A percentile compares a stretch with the other conserved stretches of the same genome.
Evolutionary conservation across 2,329 filamentous ascomycete genomes (phyloP).

Genomic region (Emmonsiellopsis sp.): DNA sequence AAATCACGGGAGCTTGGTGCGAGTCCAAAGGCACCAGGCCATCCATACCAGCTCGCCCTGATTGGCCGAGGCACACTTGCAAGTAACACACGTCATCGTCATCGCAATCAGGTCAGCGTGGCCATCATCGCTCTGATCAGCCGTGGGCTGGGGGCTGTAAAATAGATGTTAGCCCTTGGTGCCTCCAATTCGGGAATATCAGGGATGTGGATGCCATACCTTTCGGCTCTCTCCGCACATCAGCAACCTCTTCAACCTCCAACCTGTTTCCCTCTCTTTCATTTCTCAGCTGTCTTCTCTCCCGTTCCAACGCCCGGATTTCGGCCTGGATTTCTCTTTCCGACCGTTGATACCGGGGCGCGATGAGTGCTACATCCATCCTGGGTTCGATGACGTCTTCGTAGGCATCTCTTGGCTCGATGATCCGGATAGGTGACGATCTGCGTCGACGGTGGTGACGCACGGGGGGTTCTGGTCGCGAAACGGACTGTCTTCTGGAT

Average conservation of each 20-base stretch:
- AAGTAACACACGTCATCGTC: background rate
- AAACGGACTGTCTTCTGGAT: background rate
- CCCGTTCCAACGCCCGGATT: conserved; percentile 61
- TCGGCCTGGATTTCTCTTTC: conserved; percentile 63
- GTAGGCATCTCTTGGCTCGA: conserved; percentile 27
- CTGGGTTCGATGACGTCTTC: conserved; percentile 39
- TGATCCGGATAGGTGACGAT: conserved; percentile 28
- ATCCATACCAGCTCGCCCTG: too few relatives aligned
- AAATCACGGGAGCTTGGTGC: too few relatives aligned
- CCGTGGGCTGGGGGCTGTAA: conserved; percentile 53
- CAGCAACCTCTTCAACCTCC: conserved; percentile 43
- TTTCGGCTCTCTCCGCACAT: conserved; percentile 83
- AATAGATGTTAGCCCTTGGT: conserved; percentile 1
- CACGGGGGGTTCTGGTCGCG: background rate
- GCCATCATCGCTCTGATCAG: conserved; percentile 62
- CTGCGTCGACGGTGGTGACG: conserved; percentile 19
- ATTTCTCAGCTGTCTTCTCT: conserved; percentile 49
- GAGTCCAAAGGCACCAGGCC: too few relatives aligned
- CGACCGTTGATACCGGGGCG: conserved; percentile 39
- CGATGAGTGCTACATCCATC: conserved; percentile 40
- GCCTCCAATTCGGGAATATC: background rate
- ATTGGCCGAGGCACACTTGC: too few relatives aligned
- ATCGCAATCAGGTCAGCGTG: conserved; percentile 50
- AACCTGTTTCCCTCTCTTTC: conserved; percentile 35
- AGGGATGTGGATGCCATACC: conserved; percentile 58